phyloP scores from a whole-genome alignment of 371 early-diverging fungal species.

The Apophysomyces variabilis region DNA sequence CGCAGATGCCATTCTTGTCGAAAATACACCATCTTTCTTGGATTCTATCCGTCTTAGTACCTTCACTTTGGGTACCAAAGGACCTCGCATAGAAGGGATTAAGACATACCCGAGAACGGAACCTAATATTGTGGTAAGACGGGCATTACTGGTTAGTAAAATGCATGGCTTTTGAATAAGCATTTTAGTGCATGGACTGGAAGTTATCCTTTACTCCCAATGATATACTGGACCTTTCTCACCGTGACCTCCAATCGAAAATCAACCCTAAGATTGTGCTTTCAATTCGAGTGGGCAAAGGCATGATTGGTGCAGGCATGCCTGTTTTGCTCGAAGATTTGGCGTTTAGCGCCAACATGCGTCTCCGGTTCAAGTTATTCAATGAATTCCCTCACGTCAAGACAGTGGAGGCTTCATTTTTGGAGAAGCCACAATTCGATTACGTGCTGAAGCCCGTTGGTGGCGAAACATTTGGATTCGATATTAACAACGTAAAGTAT shows the following conservation, averaged over 20 bases:
- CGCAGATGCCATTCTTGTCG: conserved; percentile 72
- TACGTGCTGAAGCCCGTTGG: conserved; percentile 92
- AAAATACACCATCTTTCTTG: conserved; percentile 85
- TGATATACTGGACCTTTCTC: conserved; percentile 69
- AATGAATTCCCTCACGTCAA: conserved; percentile 87
- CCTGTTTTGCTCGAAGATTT: conserved; percentile 91
- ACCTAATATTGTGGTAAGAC: conserved; percentile 74
- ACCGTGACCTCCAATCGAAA: conserved; percentile 59
- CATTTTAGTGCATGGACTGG: conserved; percentile 60
- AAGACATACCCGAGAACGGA: conserved; percentile 75
- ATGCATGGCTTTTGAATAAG: background rate
- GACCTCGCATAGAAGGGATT: conserved; percentile 89
- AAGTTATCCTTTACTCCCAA: conserved; percentile 81
- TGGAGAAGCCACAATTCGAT: conserved; percentile 87
- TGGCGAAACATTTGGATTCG: conserved; percentile 82
- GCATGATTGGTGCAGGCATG: conserved; percentile 84
- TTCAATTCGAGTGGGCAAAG: conserved; percentile 88
- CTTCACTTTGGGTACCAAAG: conserved; percentile 95
- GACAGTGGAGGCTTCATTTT: conserved; percentile 81
- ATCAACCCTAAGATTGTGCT: conserved; percentile 92
- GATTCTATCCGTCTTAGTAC: conserved; percentile 87
- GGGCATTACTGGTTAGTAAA: background rate
- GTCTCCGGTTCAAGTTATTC: conserved; percentile 78
- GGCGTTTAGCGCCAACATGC: conserved; percentile 81
- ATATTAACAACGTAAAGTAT: conserved; percentile 65